phyloP scores from a whole-genome alignment of 2,329 filamentous ascomycete genomes.

The Aspergillus sp. region DNA sequence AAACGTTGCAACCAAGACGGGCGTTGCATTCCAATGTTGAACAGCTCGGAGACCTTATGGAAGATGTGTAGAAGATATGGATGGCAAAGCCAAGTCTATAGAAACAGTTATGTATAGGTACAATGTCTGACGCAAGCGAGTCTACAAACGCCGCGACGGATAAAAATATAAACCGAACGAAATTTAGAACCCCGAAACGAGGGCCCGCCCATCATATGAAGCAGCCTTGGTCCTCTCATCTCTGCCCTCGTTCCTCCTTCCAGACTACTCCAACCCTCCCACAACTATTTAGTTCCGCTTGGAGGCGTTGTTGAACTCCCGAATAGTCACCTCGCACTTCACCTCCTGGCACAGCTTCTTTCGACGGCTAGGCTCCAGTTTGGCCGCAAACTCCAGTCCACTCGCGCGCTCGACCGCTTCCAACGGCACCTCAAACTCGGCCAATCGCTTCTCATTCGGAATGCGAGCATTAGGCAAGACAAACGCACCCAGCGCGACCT shows the following conservation, averaged over 20 bases:
- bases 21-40: slow-evolving; percentile 79
- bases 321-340: slow-evolving; percentile 78
- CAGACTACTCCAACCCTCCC: not conserved
- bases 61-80: not conserved
- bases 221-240: not conserved
- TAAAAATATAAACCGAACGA: slow-evolving; percentile 21
- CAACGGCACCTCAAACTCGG: slow-evolving; percentile 91
- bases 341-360: slow-evolving; percentile 83
- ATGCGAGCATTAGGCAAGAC: slow-evolving; percentile 92
- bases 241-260: not conserved
- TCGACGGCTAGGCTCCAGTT: slow-evolving; percentile 71
- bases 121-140: slow-evolving; percentile 10
- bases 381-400: slow-evolving; percentile 83
- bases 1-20: slow-evolving; percentile 75
- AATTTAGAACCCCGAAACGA: not conserved
- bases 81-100: not conserved
- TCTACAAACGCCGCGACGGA: slow-evolving; percentile 24
- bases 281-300: slow-evolving; percentile 37
- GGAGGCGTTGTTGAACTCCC: slow-evolving; percentile 67
- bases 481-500: slow-evolving; percentile 88
- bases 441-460: slow-evolving; percentile 79
- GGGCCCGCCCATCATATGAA: not conserved
- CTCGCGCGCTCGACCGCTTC: slow-evolving; percentile 90
- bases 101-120: slow-evolving; percentile 1
- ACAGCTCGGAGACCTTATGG: not conserved